Percentiles rank a stretch among this genome's conserved stretches.
Conservation (phyloP, 345 rosid species). For the Euphorbia pulcherrima region DNA sequence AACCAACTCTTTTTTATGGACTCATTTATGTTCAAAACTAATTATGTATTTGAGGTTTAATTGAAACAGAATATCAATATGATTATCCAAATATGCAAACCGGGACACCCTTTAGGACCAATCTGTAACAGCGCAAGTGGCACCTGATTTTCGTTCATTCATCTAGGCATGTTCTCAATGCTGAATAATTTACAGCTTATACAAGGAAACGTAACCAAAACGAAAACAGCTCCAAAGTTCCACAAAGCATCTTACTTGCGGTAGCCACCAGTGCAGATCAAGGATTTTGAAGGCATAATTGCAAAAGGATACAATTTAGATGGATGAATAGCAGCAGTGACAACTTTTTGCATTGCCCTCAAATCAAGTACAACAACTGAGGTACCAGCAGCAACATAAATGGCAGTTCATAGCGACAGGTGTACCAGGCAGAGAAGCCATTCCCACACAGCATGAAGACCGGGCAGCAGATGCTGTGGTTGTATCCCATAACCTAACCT, state of each 20-base stretch:
- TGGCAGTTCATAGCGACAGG: slow-evolving; percentile 54
- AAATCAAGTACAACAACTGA: slow-evolving; percentile 51
- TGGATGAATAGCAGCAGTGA: slow-evolving; percentile 29
- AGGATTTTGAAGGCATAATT: slow-evolving; percentile 42
- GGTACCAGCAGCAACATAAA: slow-evolving; percentile 63
- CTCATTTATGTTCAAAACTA: not conserved
- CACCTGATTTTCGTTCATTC: not conserved
- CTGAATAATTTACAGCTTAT: not conserved
- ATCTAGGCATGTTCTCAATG: not conserved
- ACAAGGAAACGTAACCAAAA: not conserved
- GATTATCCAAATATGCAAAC: not conserved
- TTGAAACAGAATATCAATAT: not conserved
- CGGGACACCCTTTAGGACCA: not conserved
- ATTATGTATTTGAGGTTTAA: not conserved
- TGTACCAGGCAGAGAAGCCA: slow-evolving; percentile 43
- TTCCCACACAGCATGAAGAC: slow-evolving; percentile 69
- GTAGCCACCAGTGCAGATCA: slow-evolving; percentile 52
- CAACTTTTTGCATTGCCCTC: slow-evolving; percentile 61
- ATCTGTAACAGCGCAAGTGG: not conserved
- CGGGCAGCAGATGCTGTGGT: slow-evolving; percentile 43
- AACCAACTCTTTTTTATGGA: not conserved
- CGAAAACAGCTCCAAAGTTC: slow-evolving; percentile 4
- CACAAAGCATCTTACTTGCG: slow-evolving; percentile 42
- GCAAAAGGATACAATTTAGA: slow-evolving; percentile 44
- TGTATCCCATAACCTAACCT: slow-evolving; percentile 74